Percentiles rank a stretch among this genome's conserved stretches.
phyloP scores from a whole-genome alignment of 805 yeast genomes.

The Candida berthetii region DNA sequence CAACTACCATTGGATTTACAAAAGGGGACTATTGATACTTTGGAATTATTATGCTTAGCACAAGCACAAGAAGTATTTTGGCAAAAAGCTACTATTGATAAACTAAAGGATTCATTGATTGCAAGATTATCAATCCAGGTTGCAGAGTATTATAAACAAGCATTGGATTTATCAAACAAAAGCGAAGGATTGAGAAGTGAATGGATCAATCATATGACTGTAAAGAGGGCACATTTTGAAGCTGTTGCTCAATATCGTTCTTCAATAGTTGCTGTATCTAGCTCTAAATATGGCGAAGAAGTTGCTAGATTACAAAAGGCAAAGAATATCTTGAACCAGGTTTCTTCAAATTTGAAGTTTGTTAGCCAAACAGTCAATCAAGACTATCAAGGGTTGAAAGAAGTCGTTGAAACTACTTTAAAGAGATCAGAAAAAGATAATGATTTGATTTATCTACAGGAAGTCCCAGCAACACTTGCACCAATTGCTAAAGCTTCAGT shows the following conservation, averaged over 20 bases:
- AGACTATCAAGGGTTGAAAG: slow-evolving; percentile 45
- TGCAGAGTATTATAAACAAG: slow-evolving; percentile 44
- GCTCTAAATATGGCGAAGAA: slow-evolving; percentile 63
- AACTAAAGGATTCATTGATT: slow-evolving; percentile 51
- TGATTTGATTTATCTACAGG: slow-evolving; percentile 68
- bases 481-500: slow-evolving; percentile 43
- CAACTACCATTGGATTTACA: slow-evolving; percentile 42
- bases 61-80: slow-evolving; percentile 88
- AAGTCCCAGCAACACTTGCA: slow-evolving; percentile 48
- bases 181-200: slow-evolving; percentile 50
- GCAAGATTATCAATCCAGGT: slow-evolving; percentile 63
- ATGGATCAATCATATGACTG: slow-evolving; percentile 56
- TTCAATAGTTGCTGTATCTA: slow-evolving; percentile 41
- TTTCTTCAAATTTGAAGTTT: slow-evolving; percentile 32
- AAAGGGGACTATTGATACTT: slow-evolving; percentile 39
- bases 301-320: slow-evolving; percentile 52
- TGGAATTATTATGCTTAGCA: slow-evolving; percentile 56
- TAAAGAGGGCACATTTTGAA: slow-evolving; percentile 59
- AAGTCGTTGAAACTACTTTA: slow-evolving; percentile 37
- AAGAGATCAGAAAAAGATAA: slow-evolving; percentile 68
- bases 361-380: slow-evolving; percentile 37
- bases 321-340: slow-evolving; percentile 25
- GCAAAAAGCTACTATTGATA: slow-evolving; percentile 54
- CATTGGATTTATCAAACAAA: slow-evolving; percentile 35
- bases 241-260: slow-evolving; percentile 68